These are phyloP conservation scores for Candida odintsovae DNA, from an alignment of 805 yeast species.

Conservation along the genomic window DNA sequence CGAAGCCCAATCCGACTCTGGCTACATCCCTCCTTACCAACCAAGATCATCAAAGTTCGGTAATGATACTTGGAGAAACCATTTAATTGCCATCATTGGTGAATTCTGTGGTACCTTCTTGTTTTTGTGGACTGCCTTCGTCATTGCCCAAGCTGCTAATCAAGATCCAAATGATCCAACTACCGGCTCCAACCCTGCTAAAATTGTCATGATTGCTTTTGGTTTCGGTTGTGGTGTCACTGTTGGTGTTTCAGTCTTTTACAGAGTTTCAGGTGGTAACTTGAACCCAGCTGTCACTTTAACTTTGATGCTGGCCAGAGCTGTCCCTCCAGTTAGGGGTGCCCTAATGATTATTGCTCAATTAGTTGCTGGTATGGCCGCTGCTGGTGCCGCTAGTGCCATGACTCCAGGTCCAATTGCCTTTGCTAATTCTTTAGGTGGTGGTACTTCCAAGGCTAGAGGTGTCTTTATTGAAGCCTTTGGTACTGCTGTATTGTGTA, in stretches of 20 bases:
- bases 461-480: conserved; percentile 81
- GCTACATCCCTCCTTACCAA: conserved; percentile 34
- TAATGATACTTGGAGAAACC: conserved; percentile 46
- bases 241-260: conserved; percentile 63
- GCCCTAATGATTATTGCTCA: conserved; percentile 60
- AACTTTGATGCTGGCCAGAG: conserved; percentile 64
- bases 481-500: conserved; percentile 66
- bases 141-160: conserved; percentile 82
- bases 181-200: conserved; percentile 53
- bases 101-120: conserved; percentile 85
- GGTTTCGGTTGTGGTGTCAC: conserved; percentile 86
- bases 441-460: conserved; percentile 64
- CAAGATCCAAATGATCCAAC: conserved; percentile 34
- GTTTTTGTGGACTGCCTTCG: conserved; percentile 75
- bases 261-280: conserved; percentile 82
- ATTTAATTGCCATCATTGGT: conserved; percentile 62
- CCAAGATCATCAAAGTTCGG: conserved; percentile 32
- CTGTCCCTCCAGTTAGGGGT: conserved; percentile 69
- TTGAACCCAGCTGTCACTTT: conserved; percentile 86
- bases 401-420: conserved; percentile 77
- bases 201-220: conserved; percentile 70
- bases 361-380: conserved; percentile 83
- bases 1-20: conserved; percentile 33
- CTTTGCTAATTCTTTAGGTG: conserved; percentile 68
- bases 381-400: conserved; percentile 83